These are phyloP conservation scores for Colletotrichum chlorophyti DNA, from an alignment of 2,329 filamentous ascomycete genomes.

Conservation along the genomic window DNA sequence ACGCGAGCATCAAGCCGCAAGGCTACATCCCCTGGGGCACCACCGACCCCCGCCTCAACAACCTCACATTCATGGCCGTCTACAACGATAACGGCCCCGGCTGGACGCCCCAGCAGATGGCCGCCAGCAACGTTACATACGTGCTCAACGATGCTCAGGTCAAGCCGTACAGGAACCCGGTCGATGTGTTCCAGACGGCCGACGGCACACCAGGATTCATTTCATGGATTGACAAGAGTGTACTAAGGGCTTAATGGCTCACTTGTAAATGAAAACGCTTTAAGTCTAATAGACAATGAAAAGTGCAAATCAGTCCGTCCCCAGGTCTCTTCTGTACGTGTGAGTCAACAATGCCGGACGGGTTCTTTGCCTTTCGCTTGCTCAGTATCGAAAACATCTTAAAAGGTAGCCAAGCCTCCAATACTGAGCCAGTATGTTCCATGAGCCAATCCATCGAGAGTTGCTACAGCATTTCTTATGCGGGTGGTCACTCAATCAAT, in stretches of 20 bases:
- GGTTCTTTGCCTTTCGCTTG: no score
- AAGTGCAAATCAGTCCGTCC: no score
- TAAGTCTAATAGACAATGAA: no score
- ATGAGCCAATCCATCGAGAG: no score
- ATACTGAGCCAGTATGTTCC: no score
- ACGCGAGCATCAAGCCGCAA: conserved; percentile 56
- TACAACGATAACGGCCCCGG: conserved; percentile 60
- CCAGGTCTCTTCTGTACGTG: no score
- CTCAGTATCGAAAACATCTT: no score
- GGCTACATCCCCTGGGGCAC: conserved; percentile 63
- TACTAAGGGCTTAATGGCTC: conserved; percentile 15
- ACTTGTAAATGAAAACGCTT: no score
- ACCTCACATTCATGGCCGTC: conserved; percentile 62
- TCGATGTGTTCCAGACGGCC: conserved; percentile 22
- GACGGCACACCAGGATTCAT: conserved; percentile 16
- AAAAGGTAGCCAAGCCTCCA: no score
- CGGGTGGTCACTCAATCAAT: neutral
- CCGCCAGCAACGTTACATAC: conserved; percentile 46
- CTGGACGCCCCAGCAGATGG: conserved; percentile 55
- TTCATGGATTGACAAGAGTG: conserved; percentile 27
- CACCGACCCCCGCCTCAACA: conserved; percentile 46
- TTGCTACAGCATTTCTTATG: no score
- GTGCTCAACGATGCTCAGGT: conserved; percentile 48
- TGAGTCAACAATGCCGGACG: no score
- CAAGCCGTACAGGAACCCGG: conserved; percentile 33